Conservation (phyloP, 2,329 filamentous ascomycete species). For the Fusarium xylarioides region DNA sequence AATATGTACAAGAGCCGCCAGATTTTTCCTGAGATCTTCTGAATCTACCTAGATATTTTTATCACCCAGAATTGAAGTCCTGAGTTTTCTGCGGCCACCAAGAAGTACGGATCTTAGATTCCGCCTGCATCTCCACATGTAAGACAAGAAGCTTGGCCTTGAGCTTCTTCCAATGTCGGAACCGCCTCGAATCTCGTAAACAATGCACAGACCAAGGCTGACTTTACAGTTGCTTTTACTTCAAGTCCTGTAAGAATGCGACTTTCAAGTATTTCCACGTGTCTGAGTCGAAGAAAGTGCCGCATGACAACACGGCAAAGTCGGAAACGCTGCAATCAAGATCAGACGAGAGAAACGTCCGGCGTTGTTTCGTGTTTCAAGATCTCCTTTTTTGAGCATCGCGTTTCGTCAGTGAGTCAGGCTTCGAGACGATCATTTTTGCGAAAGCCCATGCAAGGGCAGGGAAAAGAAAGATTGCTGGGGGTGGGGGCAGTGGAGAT, state of each 20-base stretch:
- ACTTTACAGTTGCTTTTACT: neutral
- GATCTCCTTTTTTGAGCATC: slow-evolving; percentile 6
- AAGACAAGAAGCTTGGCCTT: slow-evolving; percentile 23
- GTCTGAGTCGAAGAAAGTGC: slow-evolving; percentile 5
- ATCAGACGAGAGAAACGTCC: slow-evolving; percentile 9
- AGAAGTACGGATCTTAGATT: neutral
- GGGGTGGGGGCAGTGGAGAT: slow-evolving; percentile 1
- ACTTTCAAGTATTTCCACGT: slow-evolving; percentile 8
- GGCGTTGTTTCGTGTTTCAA: slow-evolving; percentile 36
- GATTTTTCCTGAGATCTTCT: neutral
- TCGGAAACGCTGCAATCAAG: slow-evolving; percentile 5
- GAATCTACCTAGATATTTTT: neutral
- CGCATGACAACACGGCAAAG: neutral
- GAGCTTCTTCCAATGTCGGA: slow-evolving; percentile 12
- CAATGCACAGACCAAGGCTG: neutral
- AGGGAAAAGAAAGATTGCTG: slow-evolving; percentile 11
- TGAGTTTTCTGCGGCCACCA: neutral
- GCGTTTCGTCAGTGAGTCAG: slow-evolving; percentile 15
- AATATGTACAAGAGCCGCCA: neutral
- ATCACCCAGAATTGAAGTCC: neutral
- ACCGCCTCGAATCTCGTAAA: neutral
- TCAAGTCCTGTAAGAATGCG: slow-evolving; percentile 1
- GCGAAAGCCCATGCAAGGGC: slow-evolving; percentile 17
- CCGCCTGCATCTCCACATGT: slow-evolving; percentile 11
- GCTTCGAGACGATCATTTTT: neutral